These are phyloP conservation scores for Cryptococcus sp. DNA, from an alignment of 1,284 basidiomycete species.

Conservation along the genomic window DNA sequence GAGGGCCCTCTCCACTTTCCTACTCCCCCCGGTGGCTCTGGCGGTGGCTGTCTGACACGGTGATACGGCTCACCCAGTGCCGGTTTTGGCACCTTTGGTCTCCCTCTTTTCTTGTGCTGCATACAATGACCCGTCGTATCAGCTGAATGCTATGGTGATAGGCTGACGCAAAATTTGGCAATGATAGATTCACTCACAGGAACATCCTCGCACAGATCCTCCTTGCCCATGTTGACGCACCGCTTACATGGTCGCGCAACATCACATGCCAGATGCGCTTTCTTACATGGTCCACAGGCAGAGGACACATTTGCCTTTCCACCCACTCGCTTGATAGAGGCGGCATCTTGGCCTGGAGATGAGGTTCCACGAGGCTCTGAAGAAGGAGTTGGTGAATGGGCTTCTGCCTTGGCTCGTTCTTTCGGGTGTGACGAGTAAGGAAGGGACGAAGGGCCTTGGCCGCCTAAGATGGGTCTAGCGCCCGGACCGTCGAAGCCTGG, in stretches of 20 bases:
- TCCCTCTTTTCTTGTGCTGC: slow-evolving; percentile 50
- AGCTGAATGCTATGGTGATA: too few species aligned
- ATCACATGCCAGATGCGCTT: slow-evolving; percentile 50
- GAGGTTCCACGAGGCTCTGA: slow-evolving; percentile 11
- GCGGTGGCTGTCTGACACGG: slow-evolving; percentile 13
- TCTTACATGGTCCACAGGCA: slow-evolving; percentile 50
- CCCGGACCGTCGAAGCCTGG: slow-evolving; percentile 17
- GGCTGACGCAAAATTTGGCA: neutral
- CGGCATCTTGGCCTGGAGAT: slow-evolving; percentile 14
- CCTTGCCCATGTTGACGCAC: slow-evolving; percentile 49
- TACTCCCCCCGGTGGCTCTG: slow-evolving; percentile 6
- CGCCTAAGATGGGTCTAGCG: slow-evolving; percentile 12
- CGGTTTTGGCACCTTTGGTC: slow-evolving; percentile 45
- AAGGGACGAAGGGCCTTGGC: neutral
- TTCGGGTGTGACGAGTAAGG: neutral
- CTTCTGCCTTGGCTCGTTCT: neutral
- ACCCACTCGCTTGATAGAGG: slow-evolving; percentile 19
- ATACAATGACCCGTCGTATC: neutral
- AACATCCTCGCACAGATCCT: slow-evolving; percentile 49
- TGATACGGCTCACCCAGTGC: slow-evolving; percentile 36
- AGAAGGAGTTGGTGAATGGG: slow-evolving; percentile 9
- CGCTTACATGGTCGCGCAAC: slow-evolving; percentile 48
- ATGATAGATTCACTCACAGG: slow-evolving; percentile 36
- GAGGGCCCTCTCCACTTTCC: slow-evolving; percentile 34
- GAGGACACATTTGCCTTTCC: slow-evolving; percentile 30